Base-by-base conservation (phyloP, 108 stramenopile species). In the Aureococcus anophagefferens region DNA sequence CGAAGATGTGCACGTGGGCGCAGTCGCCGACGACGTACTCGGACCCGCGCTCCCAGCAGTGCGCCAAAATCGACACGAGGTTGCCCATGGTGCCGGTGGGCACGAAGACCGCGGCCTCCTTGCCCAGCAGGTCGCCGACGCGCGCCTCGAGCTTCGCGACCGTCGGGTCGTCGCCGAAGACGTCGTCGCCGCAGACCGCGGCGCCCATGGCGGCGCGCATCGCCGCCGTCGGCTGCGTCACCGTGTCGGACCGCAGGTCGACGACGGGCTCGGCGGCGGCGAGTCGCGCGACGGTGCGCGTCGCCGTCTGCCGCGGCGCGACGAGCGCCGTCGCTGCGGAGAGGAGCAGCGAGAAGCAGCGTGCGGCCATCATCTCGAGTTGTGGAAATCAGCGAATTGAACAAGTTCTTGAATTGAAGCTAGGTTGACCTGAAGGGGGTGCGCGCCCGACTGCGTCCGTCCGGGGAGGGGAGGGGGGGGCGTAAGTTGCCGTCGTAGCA, bases 91-190 rank as follows among this genome's bases (percentile, higher is more conserved):
- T 59, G 21, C 51, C 51, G 7, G 51, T 9, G 7, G 51, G 51
- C 51, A 59, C 51, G 25, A 59, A 59, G 51, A 59, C 21, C 21
- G 7, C 51, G 21, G 51, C 51, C 51, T 59, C 51, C 51, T 59
- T 59, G 21, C 51, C 51, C 21, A 59, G 25, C 21, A 59, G 51
- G 51, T 16, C 51, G 7, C 7, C 51, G 51, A 59, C 51, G 1
- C 51, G 51, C 51, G 21, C 21, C 80, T 97, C 90, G 17, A 99
- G 75, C 72, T 89, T 77, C 30, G 77, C 70, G 5, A 97, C 84
- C 4, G 98, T 95, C 0, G 94, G 94, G 76, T 99, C 98, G 74
- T 98, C 98, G 36, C 91, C 89, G 75, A 95, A 85, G 35, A 97
- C 98, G 72, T 99, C 98, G 72, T 99, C 96, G 21, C 98, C 98